phyloP scores from a whole-genome alignment of 2,329 filamentous ascomycete species.

The Talaromyces marneffei region DNA sequence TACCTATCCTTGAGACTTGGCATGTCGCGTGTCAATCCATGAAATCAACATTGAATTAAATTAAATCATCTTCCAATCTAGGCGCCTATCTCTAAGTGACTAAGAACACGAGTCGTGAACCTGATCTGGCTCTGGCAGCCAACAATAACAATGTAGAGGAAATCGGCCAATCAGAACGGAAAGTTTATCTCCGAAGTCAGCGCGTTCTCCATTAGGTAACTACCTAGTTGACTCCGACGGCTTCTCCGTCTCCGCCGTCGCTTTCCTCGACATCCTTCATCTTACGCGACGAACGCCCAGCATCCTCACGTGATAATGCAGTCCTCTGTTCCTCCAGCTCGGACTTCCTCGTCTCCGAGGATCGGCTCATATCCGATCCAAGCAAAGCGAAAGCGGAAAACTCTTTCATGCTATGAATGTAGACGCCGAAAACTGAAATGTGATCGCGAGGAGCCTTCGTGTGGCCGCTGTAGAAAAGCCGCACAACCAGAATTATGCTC shows the following conservation, averaged over 20 bases:
- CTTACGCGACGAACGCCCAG: neutral
- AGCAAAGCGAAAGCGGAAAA: slow-evolving; percentile 11
- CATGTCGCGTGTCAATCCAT: neutral
- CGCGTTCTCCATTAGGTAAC: neutral
- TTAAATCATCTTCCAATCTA: neutral
- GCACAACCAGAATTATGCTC: slow-evolving; percentile 12
- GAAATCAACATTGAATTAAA: no score
- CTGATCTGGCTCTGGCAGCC: neutral
- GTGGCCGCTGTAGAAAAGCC: slow-evolving; percentile 17
- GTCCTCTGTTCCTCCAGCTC: neutral
- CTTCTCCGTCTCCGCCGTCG: neutral
- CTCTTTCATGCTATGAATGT: slow-evolving; percentile 13
- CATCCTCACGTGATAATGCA: neutral
- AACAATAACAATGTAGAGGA: neutral
- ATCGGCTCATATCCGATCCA: neutral
- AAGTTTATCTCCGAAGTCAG: neutral
- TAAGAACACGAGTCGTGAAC: neutral
- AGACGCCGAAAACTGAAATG: slow-evolving; percentile 14
- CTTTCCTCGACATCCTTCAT: neutral
- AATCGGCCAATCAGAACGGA: neutral
- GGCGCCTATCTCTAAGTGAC: neutral
- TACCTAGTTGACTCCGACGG: neutral
- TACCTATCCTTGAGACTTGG: neutral
- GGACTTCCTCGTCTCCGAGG: slow-evolving; percentile 8
- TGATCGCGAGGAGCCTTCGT: slow-evolving; percentile 18